A percentile compares a stretch with the other conserved stretches of the same genome.
Evolutionary conservation across 2,329 filamentous ascomycete species (phyloP).

Genomic region (Periconia macrospinosa): DNA sequence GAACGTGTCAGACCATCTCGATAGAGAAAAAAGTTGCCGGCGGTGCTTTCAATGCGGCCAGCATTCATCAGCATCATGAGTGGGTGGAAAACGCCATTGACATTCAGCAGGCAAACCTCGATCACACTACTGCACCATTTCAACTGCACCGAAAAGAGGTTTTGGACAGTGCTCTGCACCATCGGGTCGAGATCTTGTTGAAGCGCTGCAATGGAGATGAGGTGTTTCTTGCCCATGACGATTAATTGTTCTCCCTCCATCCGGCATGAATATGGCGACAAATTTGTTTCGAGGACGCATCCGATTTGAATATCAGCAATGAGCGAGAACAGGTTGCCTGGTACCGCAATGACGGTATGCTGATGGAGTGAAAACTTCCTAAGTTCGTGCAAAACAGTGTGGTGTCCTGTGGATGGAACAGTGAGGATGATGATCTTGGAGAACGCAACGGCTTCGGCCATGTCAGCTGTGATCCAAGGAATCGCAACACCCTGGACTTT

Average conservation of each 20-base stretch:
- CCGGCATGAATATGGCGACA: slow-evolving; percentile 2
- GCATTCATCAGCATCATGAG: slow-evolving; percentile 31
- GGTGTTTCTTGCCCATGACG: not conserved
- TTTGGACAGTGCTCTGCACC: slow-evolving; percentile 14
- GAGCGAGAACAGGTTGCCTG: slow-evolving; percentile 25
- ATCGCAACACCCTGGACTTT: not conserved
- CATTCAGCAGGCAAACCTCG: slow-evolving; percentile 26
- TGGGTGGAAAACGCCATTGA: slow-evolving; percentile 31
- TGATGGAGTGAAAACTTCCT: slow-evolving; percentile 2
- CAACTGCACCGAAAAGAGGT: slow-evolving; percentile 22
- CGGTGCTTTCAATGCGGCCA: slow-evolving; percentile 28
- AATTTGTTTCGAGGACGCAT: not conserved
- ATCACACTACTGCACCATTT: slow-evolving; percentile 27
- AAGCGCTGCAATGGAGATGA: not conserved
- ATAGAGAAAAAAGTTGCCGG: slow-evolving; percentile 21
- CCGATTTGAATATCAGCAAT: slow-evolving; percentile 5
- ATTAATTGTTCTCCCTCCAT: not conserved
- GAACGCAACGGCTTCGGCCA: slow-evolving; percentile 19
- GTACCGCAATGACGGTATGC: slow-evolving; percentile 21
- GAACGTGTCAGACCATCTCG: slow-evolving; percentile 10
- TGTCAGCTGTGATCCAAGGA: slow-evolving; percentile 9
- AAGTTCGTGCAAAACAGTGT: slow-evolving; percentile 7
- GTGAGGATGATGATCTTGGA: slow-evolving; percentile 23
- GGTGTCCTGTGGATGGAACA: slow-evolving; percentile 8
- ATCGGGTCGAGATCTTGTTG: not conserved